These are phyloP conservation scores for Pichia californica DNA, from an alignment of 805 yeast species.

Conservation along the genomic window DNA sequence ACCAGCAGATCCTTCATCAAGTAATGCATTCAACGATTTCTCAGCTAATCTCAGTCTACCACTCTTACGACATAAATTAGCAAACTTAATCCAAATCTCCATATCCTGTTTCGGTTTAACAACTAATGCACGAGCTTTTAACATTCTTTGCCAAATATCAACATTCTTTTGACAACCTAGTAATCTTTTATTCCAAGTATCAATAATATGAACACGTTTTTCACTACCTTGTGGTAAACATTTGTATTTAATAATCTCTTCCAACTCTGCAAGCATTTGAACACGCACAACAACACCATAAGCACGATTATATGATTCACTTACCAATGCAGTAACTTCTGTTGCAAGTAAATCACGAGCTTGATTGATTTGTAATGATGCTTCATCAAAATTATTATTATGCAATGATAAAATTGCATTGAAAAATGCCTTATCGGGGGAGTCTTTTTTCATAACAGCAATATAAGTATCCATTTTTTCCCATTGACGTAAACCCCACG, in stretches of 20 bases:
- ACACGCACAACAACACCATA: constrained; percentile 95
- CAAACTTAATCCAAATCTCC: constrained; percentile 98
- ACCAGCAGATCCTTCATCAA: constrained; percentile 54
- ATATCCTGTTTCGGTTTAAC: constrained; percentile 93
- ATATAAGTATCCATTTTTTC: constrained; percentile 91
- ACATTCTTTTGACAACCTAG: constrained; percentile 94
- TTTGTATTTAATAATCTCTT: constrained; percentile 88
- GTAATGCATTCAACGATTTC: constrained; percentile 71
- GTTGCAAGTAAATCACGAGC: constrained; percentile 90
- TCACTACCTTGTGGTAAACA: constrained; percentile 78
- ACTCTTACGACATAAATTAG: constrained; percentile 89
- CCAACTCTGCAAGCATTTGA: constrained; percentile 94
- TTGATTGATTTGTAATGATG: constrained; percentile 65
- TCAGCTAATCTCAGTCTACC: constrained; percentile 91
- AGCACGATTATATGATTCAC: constrained; percentile 94
- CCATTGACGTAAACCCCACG: constrained; percentile 98
- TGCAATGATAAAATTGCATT: constrained; percentile 85
- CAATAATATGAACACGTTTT: constrained; percentile 68
- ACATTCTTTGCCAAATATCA: constrained; percentile 97
- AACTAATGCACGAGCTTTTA: constrained; percentile 87
- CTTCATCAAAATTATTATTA: constrained; percentile 77
- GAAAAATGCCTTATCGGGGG: constrained; percentile 93
- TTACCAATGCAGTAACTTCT: constrained; percentile 88
- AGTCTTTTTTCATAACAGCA: constrained; percentile 80
- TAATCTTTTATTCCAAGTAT: constrained; percentile 90